phyloP scores from a whole-genome alignment of 352 stramenopile genomes.

The Thalassiosira hispida region DNA sequence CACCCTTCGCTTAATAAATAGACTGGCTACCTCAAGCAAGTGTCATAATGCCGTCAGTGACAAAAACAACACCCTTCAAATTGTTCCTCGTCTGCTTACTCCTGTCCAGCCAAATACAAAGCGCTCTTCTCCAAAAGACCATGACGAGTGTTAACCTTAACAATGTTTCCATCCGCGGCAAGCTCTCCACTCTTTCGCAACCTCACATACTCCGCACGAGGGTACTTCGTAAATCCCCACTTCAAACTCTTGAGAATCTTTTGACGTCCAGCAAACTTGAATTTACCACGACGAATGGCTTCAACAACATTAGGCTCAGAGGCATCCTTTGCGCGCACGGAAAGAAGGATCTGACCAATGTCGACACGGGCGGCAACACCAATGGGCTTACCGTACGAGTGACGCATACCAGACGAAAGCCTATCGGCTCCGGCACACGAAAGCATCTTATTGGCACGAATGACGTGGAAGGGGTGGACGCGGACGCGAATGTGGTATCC shows the following conservation, averaged over 20 bases:
- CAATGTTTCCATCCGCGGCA: conserved; percentile 95
- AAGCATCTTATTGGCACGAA: conserved; percentile 99
- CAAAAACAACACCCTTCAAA: too few relatives aligned
- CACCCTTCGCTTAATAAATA: too few relatives aligned
- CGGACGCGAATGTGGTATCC: conserved; percentile 99
- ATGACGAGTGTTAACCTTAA: conserved; percentile 92
- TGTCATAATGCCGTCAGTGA: too few relatives aligned
- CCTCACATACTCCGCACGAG: conserved; percentile 96
- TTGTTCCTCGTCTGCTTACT: too few relatives aligned
- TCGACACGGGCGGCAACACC: conserved; percentile 96
- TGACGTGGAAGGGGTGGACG: conserved; percentile 98
- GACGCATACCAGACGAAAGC: conserved; percentile 96
- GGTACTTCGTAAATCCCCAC: conserved; percentile 99
- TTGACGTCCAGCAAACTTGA: conserved; percentile 99
- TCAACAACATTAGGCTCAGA: conserved; percentile 94
- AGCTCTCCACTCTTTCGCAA: conserved; percentile 95
- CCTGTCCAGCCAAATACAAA: conserved; percentile 79
- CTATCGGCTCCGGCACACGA: conserved; percentile 99
- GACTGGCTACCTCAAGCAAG: too few relatives aligned
- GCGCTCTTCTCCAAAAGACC: conserved; percentile 88
- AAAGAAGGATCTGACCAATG: conserved; percentile 99
- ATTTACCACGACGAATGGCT: conserved; percentile 98
- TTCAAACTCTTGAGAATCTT: conserved; percentile 99
- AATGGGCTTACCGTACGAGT: conserved; percentile 99
- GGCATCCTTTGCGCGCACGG: conserved; percentile 95